These are phyloP conservation scores for Dactylonectria estremocensis DNA, from an alignment of 2,329 filamentous ascomycete genomes.

Conservation along the genomic window DNA sequence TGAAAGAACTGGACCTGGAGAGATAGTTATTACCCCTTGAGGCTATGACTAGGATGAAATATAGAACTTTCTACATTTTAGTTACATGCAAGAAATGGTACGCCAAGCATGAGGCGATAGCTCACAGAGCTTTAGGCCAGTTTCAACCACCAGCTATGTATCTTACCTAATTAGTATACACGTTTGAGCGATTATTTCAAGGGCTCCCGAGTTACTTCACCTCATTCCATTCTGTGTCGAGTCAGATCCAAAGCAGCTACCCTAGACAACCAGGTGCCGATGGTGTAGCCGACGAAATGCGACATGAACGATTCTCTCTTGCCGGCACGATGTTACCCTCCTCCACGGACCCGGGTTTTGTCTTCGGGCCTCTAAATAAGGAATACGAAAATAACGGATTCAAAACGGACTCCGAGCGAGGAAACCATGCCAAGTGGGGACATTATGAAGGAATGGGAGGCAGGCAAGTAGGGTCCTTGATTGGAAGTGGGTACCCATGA, in stretches of 20 bases:
- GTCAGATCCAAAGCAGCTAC: not conserved
- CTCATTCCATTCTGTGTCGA: too few species aligned
- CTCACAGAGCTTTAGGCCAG: too few species aligned
- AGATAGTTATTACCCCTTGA: conserved; percentile 16
- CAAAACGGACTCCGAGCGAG: not conserved
- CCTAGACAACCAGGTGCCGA: too few species aligned
- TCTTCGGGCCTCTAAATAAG: not conserved
- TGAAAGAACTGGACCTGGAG: conserved; percentile 32
- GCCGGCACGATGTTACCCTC: not conserved
- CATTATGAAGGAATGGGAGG: not conserved
- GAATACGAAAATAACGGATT: not conserved
- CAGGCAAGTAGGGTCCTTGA: not conserved
- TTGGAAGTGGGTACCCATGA: not conserved
- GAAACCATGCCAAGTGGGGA: not conserved
- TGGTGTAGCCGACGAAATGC: too few species aligned
- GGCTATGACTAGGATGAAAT: too few species aligned
- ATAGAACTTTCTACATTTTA: too few species aligned
- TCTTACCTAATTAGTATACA: too few species aligned
- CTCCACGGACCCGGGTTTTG: not conserved
- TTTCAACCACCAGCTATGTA: too few species aligned
- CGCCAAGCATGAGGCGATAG: too few species aligned
- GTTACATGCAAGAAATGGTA: too few species aligned
- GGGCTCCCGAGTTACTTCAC: too few species aligned
- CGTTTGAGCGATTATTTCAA: too few species aligned
- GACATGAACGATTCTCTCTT: not conserved